These are phyloP conservation scores for Senna siamea DNA, from an alignment of 306 rosid species.

Conservation along the genomic window DNA sequence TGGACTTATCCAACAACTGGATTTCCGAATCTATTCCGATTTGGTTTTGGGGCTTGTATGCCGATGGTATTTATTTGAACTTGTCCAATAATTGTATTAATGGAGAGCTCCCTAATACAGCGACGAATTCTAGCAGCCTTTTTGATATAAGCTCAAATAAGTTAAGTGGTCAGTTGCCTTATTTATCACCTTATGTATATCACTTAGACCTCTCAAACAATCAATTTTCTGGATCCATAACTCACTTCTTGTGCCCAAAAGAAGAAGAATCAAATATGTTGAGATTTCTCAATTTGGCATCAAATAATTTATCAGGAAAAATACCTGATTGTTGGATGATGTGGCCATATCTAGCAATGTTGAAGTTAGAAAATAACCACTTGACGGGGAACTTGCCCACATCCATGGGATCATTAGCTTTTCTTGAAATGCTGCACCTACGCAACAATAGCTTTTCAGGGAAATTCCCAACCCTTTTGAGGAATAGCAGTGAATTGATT, in stretches of 20 bases:
- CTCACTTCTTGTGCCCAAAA: background rate
- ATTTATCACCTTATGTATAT: background rate
- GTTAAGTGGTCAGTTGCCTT: background rate
- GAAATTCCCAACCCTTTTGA: background rate
- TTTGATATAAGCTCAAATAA: background rate
- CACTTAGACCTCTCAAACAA: conserved; percentile 25
- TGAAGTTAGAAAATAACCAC: background rate
- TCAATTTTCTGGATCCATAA: conserved; percentile 2
- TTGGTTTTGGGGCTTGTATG: conserved; percentile 4
- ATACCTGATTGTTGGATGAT: conserved; percentile 27
- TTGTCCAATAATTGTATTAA: conserved; percentile 25
- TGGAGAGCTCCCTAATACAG: background rate
- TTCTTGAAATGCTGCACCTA: background rate
- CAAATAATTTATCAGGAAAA: conserved; percentile 29
- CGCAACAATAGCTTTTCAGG: background rate
- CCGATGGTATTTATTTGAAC: background rate
- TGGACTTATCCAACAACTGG: conserved; percentile 2
- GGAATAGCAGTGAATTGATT: background rate
- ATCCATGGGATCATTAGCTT: background rate
- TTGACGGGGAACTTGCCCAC: background rate
- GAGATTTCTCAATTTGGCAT: conserved; percentile 4
- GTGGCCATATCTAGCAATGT: background rate
- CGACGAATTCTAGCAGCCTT: no score
- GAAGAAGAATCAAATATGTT: background rate
- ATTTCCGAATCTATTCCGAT: background rate